These are phyloP conservation scores for Ascomycota sp. DNA, from an alignment of 2,329 filamentous ascomycete species.

Conservation along the genomic window DNA sequence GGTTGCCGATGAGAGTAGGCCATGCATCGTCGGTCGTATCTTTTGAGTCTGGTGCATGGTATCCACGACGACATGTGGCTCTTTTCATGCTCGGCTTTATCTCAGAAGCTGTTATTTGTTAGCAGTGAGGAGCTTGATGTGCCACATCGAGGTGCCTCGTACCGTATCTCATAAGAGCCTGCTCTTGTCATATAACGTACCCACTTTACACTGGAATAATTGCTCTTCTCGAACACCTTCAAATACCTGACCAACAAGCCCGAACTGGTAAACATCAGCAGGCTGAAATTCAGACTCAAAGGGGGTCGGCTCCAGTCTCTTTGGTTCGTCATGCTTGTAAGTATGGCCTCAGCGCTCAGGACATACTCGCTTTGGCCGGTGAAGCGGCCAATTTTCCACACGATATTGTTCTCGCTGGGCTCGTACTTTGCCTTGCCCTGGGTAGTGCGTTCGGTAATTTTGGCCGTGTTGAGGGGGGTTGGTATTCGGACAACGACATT, in stretches of 20 bases:
- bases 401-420: conserved; percentile 89
- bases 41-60: no score
- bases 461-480: conserved; percentile 86
- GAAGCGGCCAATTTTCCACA: conserved; percentile 98
- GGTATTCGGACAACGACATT: conserved; percentile 89
- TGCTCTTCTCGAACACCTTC: conserved; percentile 98
- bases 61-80: no score
- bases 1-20: no score
- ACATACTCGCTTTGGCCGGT: conserved; percentile 95
- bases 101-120: conserved; percentile 14
- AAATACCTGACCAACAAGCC: conserved; percentile 80
- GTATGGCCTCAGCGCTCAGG: conserved; percentile 71
- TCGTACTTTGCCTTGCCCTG: conserved; percentile 98
- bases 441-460: conserved; percentile 75
- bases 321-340: conserved; percentile 95
- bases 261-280: conserved; percentile 95
- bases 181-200: conserved; percentile 96
- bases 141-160: conserved; percentile 3
- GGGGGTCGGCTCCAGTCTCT: conserved; percentile 92
- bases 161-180: conserved; percentile 93
- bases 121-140: background rate
- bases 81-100: background rate
- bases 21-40: no score
- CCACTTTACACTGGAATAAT: conserved; percentile 98
- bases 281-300: conserved; percentile 70